These are phyloP conservation scores for Spergularia azorica DNA, from an alignment of 179 eudicot species.

Conservation along the genomic window DNA sequence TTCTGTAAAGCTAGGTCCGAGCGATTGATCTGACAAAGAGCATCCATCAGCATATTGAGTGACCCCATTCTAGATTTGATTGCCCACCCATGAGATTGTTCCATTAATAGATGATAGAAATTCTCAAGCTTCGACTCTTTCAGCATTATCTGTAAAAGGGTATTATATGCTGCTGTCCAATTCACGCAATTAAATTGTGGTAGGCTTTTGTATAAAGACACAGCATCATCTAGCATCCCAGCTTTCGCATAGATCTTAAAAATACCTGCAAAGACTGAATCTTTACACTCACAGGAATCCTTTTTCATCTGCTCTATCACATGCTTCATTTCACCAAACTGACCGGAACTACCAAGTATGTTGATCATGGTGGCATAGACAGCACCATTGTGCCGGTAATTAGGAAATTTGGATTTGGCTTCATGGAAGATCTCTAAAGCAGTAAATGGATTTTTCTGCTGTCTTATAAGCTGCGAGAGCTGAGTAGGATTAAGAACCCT, in stretches of 20 bases:
- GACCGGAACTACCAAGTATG: slow-evolving; percentile 61
- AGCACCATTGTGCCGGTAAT: slow-evolving; percentile 77
- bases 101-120: slow-evolving; percentile 54
- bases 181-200: slow-evolving; percentile 81
- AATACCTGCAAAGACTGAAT: slow-evolving; percentile 54
- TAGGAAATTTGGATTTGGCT: slow-evolving; percentile 62
- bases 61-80: slow-evolving; percentile 62
- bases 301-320: slow-evolving; percentile 65
- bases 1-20: slow-evolving; percentile 76
- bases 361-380: slow-evolving; percentile 83
- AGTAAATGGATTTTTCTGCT: slow-evolving; percentile 67
- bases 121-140: slow-evolving; percentile 58
- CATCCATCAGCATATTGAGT: slow-evolving; percentile 66
- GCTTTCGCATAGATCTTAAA: slow-evolving; percentile 64
- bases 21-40: slow-evolving; percentile 56
- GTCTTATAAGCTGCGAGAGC: slow-evolving; percentile 60
- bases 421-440: slow-evolving; percentile 74
- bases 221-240: slow-evolving; percentile 68
- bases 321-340: slow-evolving; percentile 67
- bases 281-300: slow-evolving; percentile 81
- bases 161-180: slow-evolving; percentile 76
- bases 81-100: slow-evolving; percentile 64
- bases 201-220: slow-evolving; percentile 59
- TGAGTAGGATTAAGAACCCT: slow-evolving; percentile 71
- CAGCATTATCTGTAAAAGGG: slow-evolving; percentile 68